A percentile compares a stretch with the other conserved stretches of the same genome.
Conservation (phyloP, 176 grass and related monocot genomes). For the Pontederia paniculata region DNA sequence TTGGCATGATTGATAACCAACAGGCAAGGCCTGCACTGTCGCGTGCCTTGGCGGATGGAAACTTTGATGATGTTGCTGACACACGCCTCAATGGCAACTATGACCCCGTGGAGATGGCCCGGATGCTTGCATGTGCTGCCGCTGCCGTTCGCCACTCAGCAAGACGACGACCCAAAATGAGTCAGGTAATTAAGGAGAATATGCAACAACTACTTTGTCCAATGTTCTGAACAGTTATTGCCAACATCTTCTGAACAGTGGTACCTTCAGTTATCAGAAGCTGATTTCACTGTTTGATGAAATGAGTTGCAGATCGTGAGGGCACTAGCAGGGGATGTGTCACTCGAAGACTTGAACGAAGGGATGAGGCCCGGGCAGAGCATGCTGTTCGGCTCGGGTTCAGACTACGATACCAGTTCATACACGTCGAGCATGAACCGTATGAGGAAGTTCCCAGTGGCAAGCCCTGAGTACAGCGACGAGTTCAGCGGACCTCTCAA, state of each 20-base stretch:
- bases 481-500: conserved; percentile 17
- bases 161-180: conserved; percentile 53
- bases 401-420: conserved; percentile 23
- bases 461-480: conserved; percentile 30
- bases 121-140: conserved; percentile 41
- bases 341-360: conserved; percentile 39
- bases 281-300: not conserved
- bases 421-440: conserved; percentile 33
- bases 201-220: not conserved
- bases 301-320: conserved; percentile 20
- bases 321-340: conserved; percentile 30
- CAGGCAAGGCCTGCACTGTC: conserved; percentile 44
- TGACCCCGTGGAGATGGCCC: conserved; percentile 46
- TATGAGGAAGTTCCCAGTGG: conserved; percentile 12
- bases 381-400: conserved; percentile 17
- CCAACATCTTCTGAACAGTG: not conserved
- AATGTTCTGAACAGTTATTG: too few species aligned
- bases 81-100: conserved; percentile 36
- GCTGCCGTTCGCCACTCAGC: conserved; percentile 51
- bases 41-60: conserved; percentile 42
- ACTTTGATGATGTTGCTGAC: conserved; percentile 51
- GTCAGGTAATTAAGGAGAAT: conserved; percentile 25
- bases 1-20: not conserved
- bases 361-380: conserved; percentile 22
- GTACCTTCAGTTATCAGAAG: not conserved